These are phyloP conservation scores for Dryadomyces quercivorus DNA, from an alignment of 2,329 filamentous ascomycete species.

Conservation along the genomic window DNA sequence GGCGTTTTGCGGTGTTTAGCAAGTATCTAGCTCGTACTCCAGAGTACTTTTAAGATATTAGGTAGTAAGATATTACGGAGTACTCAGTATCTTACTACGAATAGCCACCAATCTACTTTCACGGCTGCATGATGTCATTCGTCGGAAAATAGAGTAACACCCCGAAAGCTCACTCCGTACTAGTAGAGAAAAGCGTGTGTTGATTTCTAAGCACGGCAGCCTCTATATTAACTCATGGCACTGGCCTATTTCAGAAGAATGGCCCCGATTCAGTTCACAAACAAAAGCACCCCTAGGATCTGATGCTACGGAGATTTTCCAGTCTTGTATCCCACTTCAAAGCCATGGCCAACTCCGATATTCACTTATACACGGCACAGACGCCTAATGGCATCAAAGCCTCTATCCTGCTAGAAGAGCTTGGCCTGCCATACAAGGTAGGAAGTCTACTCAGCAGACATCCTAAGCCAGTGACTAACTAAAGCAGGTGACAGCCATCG, in stretches of 20 bases:
- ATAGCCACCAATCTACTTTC: too few species aligned
- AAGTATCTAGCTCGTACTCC: too few species aligned
- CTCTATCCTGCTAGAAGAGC: slow-evolving; percentile 75
- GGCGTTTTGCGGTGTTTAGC: too few species aligned
- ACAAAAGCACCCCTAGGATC: background rate
- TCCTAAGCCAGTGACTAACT: too few species aligned
- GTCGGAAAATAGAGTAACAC: too few species aligned
- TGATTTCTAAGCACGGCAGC: background rate
- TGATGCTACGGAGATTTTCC: background rate
- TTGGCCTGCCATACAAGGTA: slow-evolving; percentile 70
- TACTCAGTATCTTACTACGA: too few species aligned
- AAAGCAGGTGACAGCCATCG: slow-evolving; percentile 43
- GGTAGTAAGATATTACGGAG: too few species aligned
- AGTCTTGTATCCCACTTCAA: background rate
- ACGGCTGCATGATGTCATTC: too few species aligned
- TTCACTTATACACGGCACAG: slow-evolving; percentile 69
- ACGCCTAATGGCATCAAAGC: slow-evolving; percentile 89
- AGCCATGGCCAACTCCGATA: slow-evolving; percentile 42
- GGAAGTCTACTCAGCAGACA: too few species aligned
- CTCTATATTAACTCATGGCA: background rate
- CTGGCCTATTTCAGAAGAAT: background rate
- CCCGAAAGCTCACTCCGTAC: background rate
- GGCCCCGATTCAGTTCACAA: background rate
- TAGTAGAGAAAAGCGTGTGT: background rate
- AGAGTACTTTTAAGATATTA: too few species aligned